Percentiles rank a stretch among this genome's conserved stretches.
Evolutionary conservation across 441 rosid species (phyloP).

Genomic region (Isatis lusitanica): DNA sequence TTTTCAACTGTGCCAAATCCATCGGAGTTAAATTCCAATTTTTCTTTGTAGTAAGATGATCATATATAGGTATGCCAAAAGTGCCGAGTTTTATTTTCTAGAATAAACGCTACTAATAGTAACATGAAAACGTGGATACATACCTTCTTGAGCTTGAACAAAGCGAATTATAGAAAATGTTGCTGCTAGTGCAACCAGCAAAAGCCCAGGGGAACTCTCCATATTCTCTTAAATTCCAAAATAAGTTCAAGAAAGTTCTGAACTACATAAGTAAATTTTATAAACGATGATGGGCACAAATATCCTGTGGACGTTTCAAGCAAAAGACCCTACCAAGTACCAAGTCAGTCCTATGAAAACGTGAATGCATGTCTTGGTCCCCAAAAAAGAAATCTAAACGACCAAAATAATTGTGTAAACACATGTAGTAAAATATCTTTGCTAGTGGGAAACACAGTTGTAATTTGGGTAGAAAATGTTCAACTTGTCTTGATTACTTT

Average conservation of each 20-base stretch:
- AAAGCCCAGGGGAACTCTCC: conserved; percentile 1
- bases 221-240: neutral
- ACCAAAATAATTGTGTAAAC: neutral
- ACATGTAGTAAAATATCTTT: neutral
- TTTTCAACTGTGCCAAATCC: neutral
- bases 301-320: neutral
- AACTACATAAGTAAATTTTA: conserved; percentile 6
- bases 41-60: neutral
- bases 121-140: neutral
- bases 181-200: conserved; percentile 8
- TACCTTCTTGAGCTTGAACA: conserved; percentile 30
- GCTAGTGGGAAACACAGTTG: neutral
- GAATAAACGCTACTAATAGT: neutral
- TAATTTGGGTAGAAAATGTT: neutral
- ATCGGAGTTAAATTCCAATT: neutral
- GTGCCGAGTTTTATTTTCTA: neutral
- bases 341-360: conserved; percentile 20
- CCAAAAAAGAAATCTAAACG: neutral
- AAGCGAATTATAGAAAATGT: neutral
- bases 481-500: conserved; percentile 6
- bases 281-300: neutral
- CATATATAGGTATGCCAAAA: neutral
- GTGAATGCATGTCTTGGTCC: conserved; percentile 6
- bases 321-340: neutral
- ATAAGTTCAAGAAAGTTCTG: neutral